phyloP scores from a whole-genome alignment of 2,329 filamentous ascomycete species.

The Didymella pinodella region DNA sequence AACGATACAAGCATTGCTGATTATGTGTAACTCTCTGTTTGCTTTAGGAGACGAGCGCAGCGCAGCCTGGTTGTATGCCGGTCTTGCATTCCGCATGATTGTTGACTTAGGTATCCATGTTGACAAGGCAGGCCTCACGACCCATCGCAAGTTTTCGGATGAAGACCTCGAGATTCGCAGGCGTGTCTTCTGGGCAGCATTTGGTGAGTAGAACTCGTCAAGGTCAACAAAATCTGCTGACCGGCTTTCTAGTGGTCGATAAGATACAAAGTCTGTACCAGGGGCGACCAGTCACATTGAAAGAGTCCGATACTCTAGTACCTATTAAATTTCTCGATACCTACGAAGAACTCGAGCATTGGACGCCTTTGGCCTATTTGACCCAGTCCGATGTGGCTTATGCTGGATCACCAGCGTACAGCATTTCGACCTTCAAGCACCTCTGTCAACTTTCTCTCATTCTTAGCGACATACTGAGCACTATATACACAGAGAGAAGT shows the following conservation, averaged over 20 bases:
- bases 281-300: slow-evolving; percentile 60
- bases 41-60: slow-evolving; percentile 60
- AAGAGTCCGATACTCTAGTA: slow-evolving; percentile 57
- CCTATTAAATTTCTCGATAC: slow-evolving; percentile 59
- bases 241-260: slow-evolving; percentile 48
- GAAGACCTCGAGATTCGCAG: slow-evolving; percentile 58
- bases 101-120: slow-evolving; percentile 64
- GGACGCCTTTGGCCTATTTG: slow-evolving; percentile 56
- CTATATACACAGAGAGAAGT: slow-evolving; percentile 52
- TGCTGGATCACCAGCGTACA: slow-evolving; percentile 52
- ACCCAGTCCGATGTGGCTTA: slow-evolving; percentile 37
- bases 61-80: slow-evolving; percentile 65
- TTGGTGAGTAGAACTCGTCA: slow-evolving; percentile 30
- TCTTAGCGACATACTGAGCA: slow-evolving; percentile 52
- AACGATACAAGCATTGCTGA: slow-evolving; percentile 62
- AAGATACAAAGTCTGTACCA: slow-evolving; percentile 65
- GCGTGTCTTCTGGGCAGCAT: slow-evolving; percentile 59
- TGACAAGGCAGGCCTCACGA: slow-evolving; percentile 47
- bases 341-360: slow-evolving; percentile 63
- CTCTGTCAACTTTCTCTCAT: slow-evolving; percentile 58
- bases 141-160: slow-evolving; percentile 50
- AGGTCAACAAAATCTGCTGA: background rate
- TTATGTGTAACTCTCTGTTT: slow-evolving; percentile 62
- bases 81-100: slow-evolving; percentile 64
- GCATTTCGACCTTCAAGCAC: slow-evolving; percentile 54